A percentile compares a stretch with the other conserved stretches of the same genome.
Conservation (phyloP, 345 rosid genomes). For the Cochlearia excelsa region DNA sequence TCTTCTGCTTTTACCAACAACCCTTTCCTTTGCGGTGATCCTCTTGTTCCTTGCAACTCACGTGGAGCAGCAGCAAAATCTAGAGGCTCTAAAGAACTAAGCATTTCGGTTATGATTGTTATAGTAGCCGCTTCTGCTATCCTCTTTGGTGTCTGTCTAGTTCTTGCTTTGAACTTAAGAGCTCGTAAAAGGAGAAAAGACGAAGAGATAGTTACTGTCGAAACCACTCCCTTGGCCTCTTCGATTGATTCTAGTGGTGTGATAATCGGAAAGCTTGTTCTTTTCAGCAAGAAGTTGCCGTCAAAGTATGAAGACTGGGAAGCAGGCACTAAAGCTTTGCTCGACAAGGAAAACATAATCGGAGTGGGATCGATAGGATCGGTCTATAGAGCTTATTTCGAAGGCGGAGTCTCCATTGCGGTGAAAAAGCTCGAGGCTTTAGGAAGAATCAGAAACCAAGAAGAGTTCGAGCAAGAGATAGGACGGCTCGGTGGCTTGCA, state of each 20-base stretch:
- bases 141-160: constrained; percentile 74
- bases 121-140: constrained; percentile 82
- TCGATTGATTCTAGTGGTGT: constrained; percentile 58
- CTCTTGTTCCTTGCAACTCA: constrained; percentile 58
- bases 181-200: constrained; percentile 53
- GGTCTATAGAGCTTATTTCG: constrained; percentile 75
- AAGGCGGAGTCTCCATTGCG: constrained; percentile 86
- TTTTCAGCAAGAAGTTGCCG: constrained; percentile 89
- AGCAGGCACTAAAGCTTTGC: constrained; percentile 83
- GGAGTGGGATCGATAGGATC: constrained; percentile 89
- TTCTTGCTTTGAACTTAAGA: constrained; percentile 74
- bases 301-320: constrained; percentile 97
- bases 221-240: constrained; percentile 75
- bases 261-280: constrained; percentile 84
- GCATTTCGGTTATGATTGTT: constrained; percentile 76
- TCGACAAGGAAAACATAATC: constrained; percentile 79
- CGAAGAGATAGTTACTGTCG: constrained; percentile 49
- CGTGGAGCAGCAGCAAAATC: constrained; percentile 33
- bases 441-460: constrained; percentile 85
- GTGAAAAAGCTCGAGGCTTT: constrained; percentile 88
- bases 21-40: constrained; percentile 70
- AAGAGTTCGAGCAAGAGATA: constrained; percentile 88
- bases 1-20: constrained; percentile 70
- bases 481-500: constrained; percentile 68
- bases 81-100: constrained; percentile 49